These are phyloP conservation scores for Plenodomus tracheiphilus DNA, from an alignment of 2,329 filamentous ascomycete species.

Conservation along the genomic window DNA sequence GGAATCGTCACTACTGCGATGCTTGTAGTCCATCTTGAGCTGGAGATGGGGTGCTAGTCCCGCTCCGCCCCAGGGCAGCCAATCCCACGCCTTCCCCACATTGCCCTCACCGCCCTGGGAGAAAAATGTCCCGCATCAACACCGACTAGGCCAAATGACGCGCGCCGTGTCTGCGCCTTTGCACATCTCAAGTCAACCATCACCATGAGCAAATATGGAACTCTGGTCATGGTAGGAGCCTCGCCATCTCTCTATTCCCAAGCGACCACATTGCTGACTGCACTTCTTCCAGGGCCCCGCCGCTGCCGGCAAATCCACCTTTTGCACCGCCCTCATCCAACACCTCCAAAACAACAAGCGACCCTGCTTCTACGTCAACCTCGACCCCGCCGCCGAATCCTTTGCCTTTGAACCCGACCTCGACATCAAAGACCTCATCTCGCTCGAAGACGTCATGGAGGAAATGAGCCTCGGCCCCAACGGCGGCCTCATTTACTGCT, in stretches of 20 bases:
- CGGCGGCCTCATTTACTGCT: constrained; percentile 92
- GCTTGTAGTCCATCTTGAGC: too few relatives aligned
- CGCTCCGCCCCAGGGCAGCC: not conserved
- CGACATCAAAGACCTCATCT: constrained; percentile 94
- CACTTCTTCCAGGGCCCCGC: constrained; percentile 67
- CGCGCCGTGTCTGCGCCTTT: constrained; percentile 4
- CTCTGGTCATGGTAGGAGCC: constrained; percentile 75
- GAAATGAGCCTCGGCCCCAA: constrained; percentile 90
- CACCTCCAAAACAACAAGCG: constrained; percentile 87
- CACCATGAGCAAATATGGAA: constrained; percentile 89
- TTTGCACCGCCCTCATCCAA: constrained; percentile 90
- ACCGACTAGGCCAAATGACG: constrained; percentile 6
- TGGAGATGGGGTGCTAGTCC: too few relatives aligned
- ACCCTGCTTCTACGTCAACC: constrained; percentile 97
- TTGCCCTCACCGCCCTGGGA: constrained; percentile 9
- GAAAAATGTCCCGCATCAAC: constrained; percentile 16
- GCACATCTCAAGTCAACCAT: constrained; percentile 14
- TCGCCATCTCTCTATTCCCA: not conserved
- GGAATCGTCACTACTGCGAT: too few relatives aligned
- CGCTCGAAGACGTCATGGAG: constrained; percentile 94
- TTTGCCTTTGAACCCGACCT: constrained; percentile 92
- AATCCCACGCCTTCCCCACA: constrained; percentile 11
- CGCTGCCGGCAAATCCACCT: constrained; percentile 95
- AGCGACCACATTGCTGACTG: constrained; percentile 6
- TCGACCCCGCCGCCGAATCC: constrained; percentile 91